Base-by-base conservation (phyloP, 208 protist genomes). In the Spongospora subterranea region DNA sequence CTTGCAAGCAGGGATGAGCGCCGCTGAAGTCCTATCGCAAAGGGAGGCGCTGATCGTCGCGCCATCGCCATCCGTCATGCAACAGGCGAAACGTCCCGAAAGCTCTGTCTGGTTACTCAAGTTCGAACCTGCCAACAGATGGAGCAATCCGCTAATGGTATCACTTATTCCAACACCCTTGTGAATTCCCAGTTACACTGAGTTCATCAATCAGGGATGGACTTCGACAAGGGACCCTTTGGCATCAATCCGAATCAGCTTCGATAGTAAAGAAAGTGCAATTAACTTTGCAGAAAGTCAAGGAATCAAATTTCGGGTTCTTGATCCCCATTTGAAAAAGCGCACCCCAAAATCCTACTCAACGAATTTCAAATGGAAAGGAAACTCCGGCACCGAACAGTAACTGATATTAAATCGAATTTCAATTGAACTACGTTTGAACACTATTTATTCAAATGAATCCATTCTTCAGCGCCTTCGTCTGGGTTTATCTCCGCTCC, bases 311-410 rank as follows among this genome's bases (percentile, higher is more conserved):
- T 82, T 40, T n/a, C 6, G 71, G n/a, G 71, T 82, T n/a, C 71
- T 40, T 6, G 71, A 82, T 40, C 35, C 71, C 17, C 71, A 82
- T 82, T 13, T 82, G 35, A 82, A 82, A n/a, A 35, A 82, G 71
- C 6, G n/a, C 6, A 6, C 6, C 6, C 71, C 71, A n/a, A 82
- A 82, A 82, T 82, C 71, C 17, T 82, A 82, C 71, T 6, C 71
- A n/a, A 82, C 71, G 35, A 82, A 82, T 43, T 82, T 82, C 71
- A 82, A 82, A 43, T 82, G 71, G 71, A 82, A 82, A 43, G 71
- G 71, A 6, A 82, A 82, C 6, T 6, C 71, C 71, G n/a, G 50
- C n/a, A n/a, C n/a, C n/a, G n/a, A n/a, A n/a, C n/a, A n/a, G n/a
- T n/a, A n/a, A n/a, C n/a, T n/a, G n/a, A n/a, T n/a, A n/a, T n/a